These are phyloP conservation scores for Globisporangium barbulae DNA, from an alignment of 352 stramenopile genomes.

Conservation along the genomic window DNA sequence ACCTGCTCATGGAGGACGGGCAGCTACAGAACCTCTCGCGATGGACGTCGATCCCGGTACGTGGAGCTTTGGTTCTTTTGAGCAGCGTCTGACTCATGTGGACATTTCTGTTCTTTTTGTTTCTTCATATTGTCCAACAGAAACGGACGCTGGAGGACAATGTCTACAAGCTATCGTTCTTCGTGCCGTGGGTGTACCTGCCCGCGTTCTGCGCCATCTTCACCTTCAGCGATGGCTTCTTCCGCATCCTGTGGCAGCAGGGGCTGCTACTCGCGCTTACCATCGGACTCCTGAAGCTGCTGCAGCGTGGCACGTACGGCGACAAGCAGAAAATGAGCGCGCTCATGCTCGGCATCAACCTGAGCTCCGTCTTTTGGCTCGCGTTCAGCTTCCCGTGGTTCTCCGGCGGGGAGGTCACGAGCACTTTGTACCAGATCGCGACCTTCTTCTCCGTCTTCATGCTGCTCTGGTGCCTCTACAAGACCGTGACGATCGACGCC, in stretches of 20 bases:
- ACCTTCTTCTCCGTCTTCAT: slow-evolving; percentile 24
- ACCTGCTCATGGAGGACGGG: slow-evolving; percentile 52
- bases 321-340: slow-evolving; percentile 72
- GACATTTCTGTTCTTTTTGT: background rate
- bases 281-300: slow-evolving; percentile 42
- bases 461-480: slow-evolving; percentile 54
- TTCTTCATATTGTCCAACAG: slow-evolving; percentile 13
- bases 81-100: background rate
- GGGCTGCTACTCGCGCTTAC: slow-evolving; percentile 28
- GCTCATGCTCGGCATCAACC: slow-evolving; percentile 73
- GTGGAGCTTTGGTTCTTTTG: background rate
- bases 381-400: slow-evolving; percentile 41
- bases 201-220: slow-evolving; percentile 42
- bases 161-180: slow-evolving; percentile 70
- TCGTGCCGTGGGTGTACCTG: slow-evolving; percentile 69
- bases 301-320: slow-evolving; percentile 62
- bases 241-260: slow-evolving; percentile 38
- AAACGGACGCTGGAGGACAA: slow-evolving; percentile 63
- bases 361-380: slow-evolving; percentile 68
- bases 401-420: slow-evolving; percentile 23
- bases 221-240: slow-evolving; percentile 25
- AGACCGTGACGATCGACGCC: slow-evolving; percentile 47
- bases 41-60: slow-evolving; percentile 36
- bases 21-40: slow-evolving; percentile 46
- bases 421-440: slow-evolving; percentile 25